Evolutionary conservation across 108 stramenopile species (phyloP).

Genomic region (Schizochytrium sp.): DNA sequence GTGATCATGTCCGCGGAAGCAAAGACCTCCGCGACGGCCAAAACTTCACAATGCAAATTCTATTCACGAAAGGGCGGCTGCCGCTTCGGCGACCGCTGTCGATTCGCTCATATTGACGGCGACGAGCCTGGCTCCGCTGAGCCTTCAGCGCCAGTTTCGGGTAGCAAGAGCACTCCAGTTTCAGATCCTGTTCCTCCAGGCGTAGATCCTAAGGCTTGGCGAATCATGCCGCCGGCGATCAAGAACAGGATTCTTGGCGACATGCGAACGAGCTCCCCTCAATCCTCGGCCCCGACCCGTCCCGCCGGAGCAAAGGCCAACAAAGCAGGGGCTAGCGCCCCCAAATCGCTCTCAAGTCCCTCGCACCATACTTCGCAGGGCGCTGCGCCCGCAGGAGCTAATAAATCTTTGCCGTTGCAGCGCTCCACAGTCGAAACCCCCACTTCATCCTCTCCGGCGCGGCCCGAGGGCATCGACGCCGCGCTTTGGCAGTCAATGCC

Average conservation of each 20-base stretch:
- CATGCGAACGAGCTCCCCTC: not conserved
- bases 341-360: not conserved
- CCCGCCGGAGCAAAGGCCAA: not conserved
- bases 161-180: not conserved
- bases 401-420: not conserved
- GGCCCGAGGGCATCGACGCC: not conserved
- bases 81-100: not conserved
- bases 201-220: not conserved
- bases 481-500: not conserved
- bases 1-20: not conserved
- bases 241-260: not conserved
- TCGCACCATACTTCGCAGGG: too few species aligned
- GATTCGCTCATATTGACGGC: not conserved
- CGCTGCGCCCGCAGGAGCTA: too few species aligned
- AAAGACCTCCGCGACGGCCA: too few species aligned
- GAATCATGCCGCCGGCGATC: not conserved
- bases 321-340: not conserved
- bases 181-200: not conserved
- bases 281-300: not conserved
- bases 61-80: not conserved
- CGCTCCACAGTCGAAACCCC: not conserved
- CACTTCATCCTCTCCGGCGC: too few species aligned
- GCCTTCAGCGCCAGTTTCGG: not conserved
- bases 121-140: not conserved
- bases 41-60: not conserved